Evolutionary conservation across 352 stramenopile species (phyloP).

Genomic region (Bremia lactucae): DNA sequence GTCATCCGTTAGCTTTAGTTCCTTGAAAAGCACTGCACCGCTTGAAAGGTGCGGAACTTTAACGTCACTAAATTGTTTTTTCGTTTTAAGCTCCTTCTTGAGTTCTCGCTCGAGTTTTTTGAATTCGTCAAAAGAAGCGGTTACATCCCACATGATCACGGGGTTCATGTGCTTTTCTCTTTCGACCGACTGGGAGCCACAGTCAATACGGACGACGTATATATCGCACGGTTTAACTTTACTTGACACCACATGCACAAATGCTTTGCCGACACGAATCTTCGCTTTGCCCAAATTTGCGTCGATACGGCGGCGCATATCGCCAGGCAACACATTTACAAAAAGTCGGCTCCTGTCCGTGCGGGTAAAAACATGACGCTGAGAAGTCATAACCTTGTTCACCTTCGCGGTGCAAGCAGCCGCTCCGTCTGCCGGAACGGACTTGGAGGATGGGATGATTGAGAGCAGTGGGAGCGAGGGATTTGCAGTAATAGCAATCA

Average conservation of each 20-base stretch:
- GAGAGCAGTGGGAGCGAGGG: slow-evolving; percentile 24
- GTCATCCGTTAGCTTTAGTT: slow-evolving; percentile 50
- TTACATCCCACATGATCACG: slow-evolving; percentile 78
- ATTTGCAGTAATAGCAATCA: not conserved
- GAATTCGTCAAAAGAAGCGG: slow-evolving; percentile 68
- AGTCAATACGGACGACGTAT: slow-evolving; percentile 74
- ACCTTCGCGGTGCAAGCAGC: slow-evolving; percentile 18
- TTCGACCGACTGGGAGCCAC: slow-evolving; percentile 15
- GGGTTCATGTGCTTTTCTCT: slow-evolving; percentile 79
- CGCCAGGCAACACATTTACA: slow-evolving; percentile 45
- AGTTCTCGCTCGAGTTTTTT: slow-evolving; percentile 57
- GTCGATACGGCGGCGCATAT: slow-evolving; percentile 42
- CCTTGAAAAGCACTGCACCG: slow-evolving; percentile 54
- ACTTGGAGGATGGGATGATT: slow-evolving; percentile 4
- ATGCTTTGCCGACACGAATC: slow-evolving; percentile 73
- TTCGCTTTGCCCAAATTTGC: slow-evolving; percentile 39
- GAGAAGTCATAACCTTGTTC: slow-evolving; percentile 27
- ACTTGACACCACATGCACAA: slow-evolving; percentile 26
- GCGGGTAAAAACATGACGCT: slow-evolving; percentile 33
- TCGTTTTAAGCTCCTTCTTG: slow-evolving; percentile 50
- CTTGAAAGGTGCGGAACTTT: slow-evolving; percentile 59
- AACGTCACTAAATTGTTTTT: slow-evolving; percentile 27
- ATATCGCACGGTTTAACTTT: slow-evolving; percentile 41
- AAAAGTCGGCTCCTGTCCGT: slow-evolving; percentile 27
- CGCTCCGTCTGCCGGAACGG: slow-evolving; percentile 18